Base-by-base conservation (phyloP, 2,329 filamentous ascomycete genomes). In the Talaromyces rugulosus region DNA sequence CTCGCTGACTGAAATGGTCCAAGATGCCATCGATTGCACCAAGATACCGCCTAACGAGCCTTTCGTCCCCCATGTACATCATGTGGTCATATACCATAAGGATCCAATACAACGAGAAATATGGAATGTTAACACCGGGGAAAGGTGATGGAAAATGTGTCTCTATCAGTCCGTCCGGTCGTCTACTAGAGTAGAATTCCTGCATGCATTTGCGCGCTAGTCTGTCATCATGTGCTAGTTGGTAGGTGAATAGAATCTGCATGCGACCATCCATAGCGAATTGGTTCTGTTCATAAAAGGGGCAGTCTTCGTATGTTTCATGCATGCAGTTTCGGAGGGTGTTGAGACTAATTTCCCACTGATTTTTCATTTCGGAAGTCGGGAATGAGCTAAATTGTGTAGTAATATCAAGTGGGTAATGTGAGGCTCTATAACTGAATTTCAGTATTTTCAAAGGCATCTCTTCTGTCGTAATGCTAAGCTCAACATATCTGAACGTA, bases 241-340 rank as follows among this genome's bases (percentile, higher is more conserved):
- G 62, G 52, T 71, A 71, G 1, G 69, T 69, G 62, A 71, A 71
- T 1, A 71, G 65, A 55, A 69, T 66, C 52, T 68, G 66, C 4
- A 66, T 62, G 11, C 69, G 63, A 1, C 66, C 64, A 61, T 71
- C 69, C 56, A 69, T 68, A 40, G 62, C 63, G 42, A 69, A 71
- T 47, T 71, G 69, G 12, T 69, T 68, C 54, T 72, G 70, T 56
- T 72, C 70, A 57, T 72, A 72, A 57, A 70, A 71, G 4, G 70
- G 69, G 34, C 70, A 72, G 60, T 72, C 70, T 23, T 70, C 68
- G 34, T 70, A 72, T 23, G 67, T 68, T 23, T 72, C 70, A 57
- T 70, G 68, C 65, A 68, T 67, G 54, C 70, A 72, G 44, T 71
- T 71, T 27, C 64, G 56, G 4, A 72, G 58, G 5, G 70, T 72